Evolutionary conservation across 2,329 filamentous ascomycete genomes (phyloP).

Genomic region (Microsporum ferrugineum): DNA sequence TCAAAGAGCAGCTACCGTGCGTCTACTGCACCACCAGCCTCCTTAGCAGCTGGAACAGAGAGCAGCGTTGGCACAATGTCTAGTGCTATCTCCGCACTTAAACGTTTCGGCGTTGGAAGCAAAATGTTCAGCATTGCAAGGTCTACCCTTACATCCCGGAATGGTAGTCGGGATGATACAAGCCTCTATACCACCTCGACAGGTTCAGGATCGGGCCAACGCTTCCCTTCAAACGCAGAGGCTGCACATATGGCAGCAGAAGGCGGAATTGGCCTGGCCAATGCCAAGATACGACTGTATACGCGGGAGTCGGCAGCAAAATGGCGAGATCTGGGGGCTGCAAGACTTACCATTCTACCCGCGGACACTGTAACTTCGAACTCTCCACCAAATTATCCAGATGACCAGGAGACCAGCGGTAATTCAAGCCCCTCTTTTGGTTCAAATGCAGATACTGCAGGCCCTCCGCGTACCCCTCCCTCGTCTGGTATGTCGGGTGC

Average conservation of each 20-base stretch:
- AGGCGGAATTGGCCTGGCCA: conserved; percentile 52
- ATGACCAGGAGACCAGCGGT: conserved; percentile 16
- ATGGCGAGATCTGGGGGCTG: conserved; percentile 87
- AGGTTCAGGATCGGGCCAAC: conserved; percentile 31
- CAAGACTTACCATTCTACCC: conserved; percentile 68
- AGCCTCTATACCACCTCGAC: conserved; percentile 51
- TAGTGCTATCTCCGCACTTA: conserved; percentile 66
- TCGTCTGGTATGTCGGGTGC: conserved; percentile 24
- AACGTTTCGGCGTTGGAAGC: conserved; percentile 59
- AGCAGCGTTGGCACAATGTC: conserved; percentile 66
- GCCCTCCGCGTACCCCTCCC: conserved; percentile 13
- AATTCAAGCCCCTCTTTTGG: conserved; percentile 11
- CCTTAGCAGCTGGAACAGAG: conserved; percentile 53
- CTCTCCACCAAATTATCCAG: conserved; percentile 44
- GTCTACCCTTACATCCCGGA: conserved; percentile 56
- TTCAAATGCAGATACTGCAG: conserved; percentile 17
- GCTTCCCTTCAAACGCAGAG: conserved; percentile 32
- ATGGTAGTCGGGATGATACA: conserved; percentile 38
- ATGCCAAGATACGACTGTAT: conserved; percentile 79
- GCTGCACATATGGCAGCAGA: conserved; percentile 42
- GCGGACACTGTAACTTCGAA: conserved; percentile 21
- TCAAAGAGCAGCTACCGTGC: conserved; percentile 44
- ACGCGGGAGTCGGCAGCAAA: conserved; percentile 61
- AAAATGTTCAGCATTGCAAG: conserved; percentile 72
- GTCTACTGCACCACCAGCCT: conserved; percentile 44